Percentiles rank a stretch among this genome's conserved stretches.
Evolutionary conservation across 805 yeast species (phyloP).

Genomic region (Suhomyces prunicola): DNA sequence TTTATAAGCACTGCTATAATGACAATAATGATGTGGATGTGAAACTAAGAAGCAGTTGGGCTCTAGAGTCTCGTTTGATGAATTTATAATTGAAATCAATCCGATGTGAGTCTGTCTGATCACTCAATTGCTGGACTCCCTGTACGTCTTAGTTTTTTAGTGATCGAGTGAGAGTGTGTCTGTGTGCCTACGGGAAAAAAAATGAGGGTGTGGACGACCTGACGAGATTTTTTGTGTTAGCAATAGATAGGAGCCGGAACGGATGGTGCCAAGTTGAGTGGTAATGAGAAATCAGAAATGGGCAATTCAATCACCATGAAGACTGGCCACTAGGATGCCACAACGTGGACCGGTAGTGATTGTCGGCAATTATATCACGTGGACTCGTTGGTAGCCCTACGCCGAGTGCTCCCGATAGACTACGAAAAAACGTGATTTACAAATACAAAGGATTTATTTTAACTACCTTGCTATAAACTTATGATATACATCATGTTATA

Average conservation of each 20-base stretch:
- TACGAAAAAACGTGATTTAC: neutral
- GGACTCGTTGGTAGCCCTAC: neutral
- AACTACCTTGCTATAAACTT: conserved; percentile 3
- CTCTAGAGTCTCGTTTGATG: neutral
- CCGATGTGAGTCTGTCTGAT: neutral
- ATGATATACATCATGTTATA: neutral
- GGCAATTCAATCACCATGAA: neutral
- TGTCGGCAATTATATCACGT: neutral
- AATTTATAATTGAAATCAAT: neutral
- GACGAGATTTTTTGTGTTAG: neutral
- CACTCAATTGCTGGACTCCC: neutral
- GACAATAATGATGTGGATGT: neutral
- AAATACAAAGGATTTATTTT: conserved; percentile 4
- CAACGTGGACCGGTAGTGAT: neutral
- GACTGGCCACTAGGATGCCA: neutral
- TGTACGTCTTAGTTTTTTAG: neutral
- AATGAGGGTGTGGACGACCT: neutral
- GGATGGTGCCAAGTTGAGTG: neutral
- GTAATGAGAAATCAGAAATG: neutral
- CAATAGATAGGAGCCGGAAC: neutral
- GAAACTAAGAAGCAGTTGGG: neutral
- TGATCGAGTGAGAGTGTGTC: conserved; percentile 1
- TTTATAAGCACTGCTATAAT: neutral
- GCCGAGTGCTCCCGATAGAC: neutral
- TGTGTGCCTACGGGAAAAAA: neutral